A percentile compares a stretch with the other conserved stretches of the same genome.
Conservation (phyloP, 2,329 filamentous ascomycete genomes). For the Colletotrichum plurivorum region DNA sequence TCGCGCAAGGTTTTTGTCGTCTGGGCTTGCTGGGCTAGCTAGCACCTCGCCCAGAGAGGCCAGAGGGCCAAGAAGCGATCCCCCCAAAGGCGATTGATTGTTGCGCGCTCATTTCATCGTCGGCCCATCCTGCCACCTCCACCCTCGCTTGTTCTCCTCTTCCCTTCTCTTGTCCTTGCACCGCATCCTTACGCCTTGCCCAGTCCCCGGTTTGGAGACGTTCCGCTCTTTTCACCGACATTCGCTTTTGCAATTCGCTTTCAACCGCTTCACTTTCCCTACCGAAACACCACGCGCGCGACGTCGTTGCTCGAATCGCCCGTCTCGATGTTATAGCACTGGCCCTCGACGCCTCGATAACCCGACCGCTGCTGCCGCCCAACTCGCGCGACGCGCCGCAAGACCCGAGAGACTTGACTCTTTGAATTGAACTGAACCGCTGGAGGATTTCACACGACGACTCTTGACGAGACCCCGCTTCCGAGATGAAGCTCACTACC, state of each 20-base stretch:
- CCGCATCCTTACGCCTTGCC: slow-evolving; percentile 38
- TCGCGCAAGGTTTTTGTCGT: slow-evolving; percentile 28
- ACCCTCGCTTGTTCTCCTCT: slow-evolving; percentile 34
- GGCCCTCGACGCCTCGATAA: slow-evolving; percentile 16
- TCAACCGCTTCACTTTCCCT: slow-evolving; percentile 30
- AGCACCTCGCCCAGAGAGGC: not conserved
- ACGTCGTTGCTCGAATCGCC: slow-evolving; percentile 15
- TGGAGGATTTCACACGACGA: slow-evolving; percentile 34
- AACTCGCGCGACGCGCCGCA: slow-evolving; percentile 32
- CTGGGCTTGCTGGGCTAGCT: slow-evolving; percentile 4
- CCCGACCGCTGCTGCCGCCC: slow-evolving; percentile 14
- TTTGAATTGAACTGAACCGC: not conserved
- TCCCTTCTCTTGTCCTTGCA: slow-evolving; percentile 39
- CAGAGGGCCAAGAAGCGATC: not conserved
- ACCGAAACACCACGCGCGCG: slow-evolving; percentile 32
- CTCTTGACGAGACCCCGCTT: slow-evolving; percentile 33
- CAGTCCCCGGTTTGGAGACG: slow-evolving; percentile 37
- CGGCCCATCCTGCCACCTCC: slow-evolving; percentile 39
- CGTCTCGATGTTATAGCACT: slow-evolving; percentile 40
- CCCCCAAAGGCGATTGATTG: slow-evolving; percentile 13
- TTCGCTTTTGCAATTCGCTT: slow-evolving; percentile 34
- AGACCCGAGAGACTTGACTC: slow-evolving; percentile 9
- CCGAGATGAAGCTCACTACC: slow-evolving; percentile 67
- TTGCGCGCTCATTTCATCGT: slow-evolving; percentile 39
- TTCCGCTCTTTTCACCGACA: slow-evolving; percentile 41